A percentile compares a stretch with the other conserved stretches of the same genome.
These are phyloP conservation scores for Neofusicoccum sp. DNA, from an alignment of 2,329 filamentous ascomycete genomes.

Conservation along the genomic window DNA sequence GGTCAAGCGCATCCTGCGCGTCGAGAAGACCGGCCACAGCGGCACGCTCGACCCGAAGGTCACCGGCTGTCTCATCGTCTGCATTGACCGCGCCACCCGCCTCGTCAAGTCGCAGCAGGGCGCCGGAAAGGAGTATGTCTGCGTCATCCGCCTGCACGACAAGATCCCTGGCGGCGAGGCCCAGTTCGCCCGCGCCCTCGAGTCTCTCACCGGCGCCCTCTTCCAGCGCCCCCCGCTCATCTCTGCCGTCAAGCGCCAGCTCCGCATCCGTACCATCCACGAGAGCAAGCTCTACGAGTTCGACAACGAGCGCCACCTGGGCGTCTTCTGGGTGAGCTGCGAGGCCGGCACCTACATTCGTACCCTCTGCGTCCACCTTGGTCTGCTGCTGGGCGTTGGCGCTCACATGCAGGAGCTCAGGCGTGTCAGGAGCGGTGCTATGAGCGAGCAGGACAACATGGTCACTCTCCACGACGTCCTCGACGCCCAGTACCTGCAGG, in stretches of 20 bases:
- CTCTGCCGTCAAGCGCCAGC: constrained; percentile 96
- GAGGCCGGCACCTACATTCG: constrained; percentile 98
- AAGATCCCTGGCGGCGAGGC: constrained; percentile 90
- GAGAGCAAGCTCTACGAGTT: constrained; percentile 95
- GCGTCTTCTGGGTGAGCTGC: constrained; percentile 99
- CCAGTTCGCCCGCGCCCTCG: constrained; percentile 88
- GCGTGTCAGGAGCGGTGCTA: constrained; percentile 88
- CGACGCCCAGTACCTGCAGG: constrained; percentile 92
- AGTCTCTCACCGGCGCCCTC: constrained; percentile 92
- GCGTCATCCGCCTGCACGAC: constrained; percentile 91
- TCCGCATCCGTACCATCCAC: constrained; percentile 96
- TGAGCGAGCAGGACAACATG: constrained; percentile 85
- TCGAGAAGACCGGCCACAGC: constrained; percentile 97
- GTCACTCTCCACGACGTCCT: constrained; percentile 94
- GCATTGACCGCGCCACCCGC: constrained; percentile 93
- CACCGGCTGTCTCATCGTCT: constrained; percentile 91
- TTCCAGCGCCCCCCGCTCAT: constrained; percentile 97
- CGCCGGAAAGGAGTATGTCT: constrained; percentile 98
- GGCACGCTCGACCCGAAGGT: constrained; percentile 98
- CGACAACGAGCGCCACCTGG: constrained; percentile 95
- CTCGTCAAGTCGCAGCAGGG: constrained; percentile 99
- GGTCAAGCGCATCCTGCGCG: constrained; percentile 95
- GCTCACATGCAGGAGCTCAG: constrained; percentile 98
- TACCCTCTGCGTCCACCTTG: constrained; percentile 93
- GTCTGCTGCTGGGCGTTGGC: constrained; percentile 74